phyloP scores from a whole-genome alignment of 1,284 basidiomycete genomes.

The Lentinula novae-zelandiae region DNA sequence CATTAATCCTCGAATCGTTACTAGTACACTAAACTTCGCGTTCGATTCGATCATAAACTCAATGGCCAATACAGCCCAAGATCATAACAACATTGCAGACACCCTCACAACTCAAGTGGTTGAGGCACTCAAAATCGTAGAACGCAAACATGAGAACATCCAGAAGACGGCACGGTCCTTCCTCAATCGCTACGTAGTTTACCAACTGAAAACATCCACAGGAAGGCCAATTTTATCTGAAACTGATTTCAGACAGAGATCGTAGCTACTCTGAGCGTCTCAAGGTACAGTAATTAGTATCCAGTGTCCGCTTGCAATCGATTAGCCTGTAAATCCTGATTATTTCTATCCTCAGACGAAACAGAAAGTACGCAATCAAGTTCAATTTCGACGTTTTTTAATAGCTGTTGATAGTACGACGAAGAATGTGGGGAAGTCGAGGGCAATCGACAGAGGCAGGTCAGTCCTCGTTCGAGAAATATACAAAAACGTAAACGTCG shows the following conservation, averaged over 20 bases:
- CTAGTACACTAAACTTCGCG: conserved; percentile 64
- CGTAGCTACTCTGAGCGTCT: conserved; percentile 60
- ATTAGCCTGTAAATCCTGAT: background rate
- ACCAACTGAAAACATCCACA: conserved; percentile 24
- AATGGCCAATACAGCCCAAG: conserved; percentile 56
- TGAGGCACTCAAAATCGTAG: conserved; percentile 59
- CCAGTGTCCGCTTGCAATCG: background rate
- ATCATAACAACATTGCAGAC: conserved; percentile 67
- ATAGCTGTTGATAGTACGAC: conserved; percentile 54
- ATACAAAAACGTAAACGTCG: conserved; percentile 1
- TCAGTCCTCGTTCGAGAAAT: conserved; percentile 22
- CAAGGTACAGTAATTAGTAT: conserved; percentile 44
- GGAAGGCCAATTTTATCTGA: conserved; percentile 71
- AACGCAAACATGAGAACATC: conserved; percentile 58
- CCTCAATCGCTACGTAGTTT: conserved; percentile 8
- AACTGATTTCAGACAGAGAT: conserved; percentile 67
- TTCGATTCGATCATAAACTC: conserved; percentile 65
- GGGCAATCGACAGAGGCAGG: conserved; percentile 73
- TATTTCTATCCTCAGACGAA: conserved; percentile 60
- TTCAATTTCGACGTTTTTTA: conserved; percentile 4
- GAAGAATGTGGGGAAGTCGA: conserved; percentile 72
- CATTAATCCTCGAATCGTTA: background rate
- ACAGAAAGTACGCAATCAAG: conserved; percentile 36
- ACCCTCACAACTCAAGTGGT: conserved; percentile 54
- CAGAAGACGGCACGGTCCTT: conserved; percentile 54